These are phyloP conservation scores for Lachancea sp. DNA, from an alignment of 805 yeast genomes.

Conservation along the genomic window DNA sequence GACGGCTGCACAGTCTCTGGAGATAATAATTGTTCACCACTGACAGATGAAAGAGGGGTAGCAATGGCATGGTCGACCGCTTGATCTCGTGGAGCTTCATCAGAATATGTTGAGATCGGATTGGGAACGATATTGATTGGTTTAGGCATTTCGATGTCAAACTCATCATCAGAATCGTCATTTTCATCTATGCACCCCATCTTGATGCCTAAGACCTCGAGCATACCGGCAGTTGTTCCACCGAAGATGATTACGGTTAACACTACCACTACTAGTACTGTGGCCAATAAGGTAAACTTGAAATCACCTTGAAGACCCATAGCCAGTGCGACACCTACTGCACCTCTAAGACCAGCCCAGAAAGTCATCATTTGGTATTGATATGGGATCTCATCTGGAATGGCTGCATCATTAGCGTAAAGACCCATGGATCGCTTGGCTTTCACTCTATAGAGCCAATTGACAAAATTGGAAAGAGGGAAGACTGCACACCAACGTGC, in stretches of 20 bases:
- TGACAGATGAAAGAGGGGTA: conserved; percentile 7
- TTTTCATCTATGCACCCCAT: conserved; percentile 82
- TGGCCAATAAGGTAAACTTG: conserved; percentile 81
- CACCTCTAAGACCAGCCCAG: conserved; percentile 99
- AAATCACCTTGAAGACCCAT: conserved; percentile 95
- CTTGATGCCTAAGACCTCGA: conserved; percentile 86
- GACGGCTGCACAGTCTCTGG: conserved; percentile 7
- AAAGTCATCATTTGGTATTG: conserved; percentile 98
- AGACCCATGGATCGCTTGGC: conserved; percentile 42
- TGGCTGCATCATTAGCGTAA: conserved; percentile 25
- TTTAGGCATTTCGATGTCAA: conserved; percentile 65
- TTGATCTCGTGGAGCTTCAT: conserved; percentile 18
- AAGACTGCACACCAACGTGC: conserved; percentile 97
- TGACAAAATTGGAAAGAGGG: conserved; percentile 80
- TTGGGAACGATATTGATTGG: conserved; percentile 10
- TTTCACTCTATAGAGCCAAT: conserved; percentile 65
- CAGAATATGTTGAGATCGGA: conserved; percentile 25
- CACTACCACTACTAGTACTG: conserved; percentile 94
- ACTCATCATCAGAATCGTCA: conserved; percentile 84
- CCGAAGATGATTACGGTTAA: conserved; percentile 94
- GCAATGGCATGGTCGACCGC: conserved; percentile 12
- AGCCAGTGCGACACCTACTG: conserved; percentile 98
- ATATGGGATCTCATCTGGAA: conserved; percentile 86
- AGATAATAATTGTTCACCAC: conserved; percentile 4
- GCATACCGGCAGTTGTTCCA: conserved; percentile 97